These are phyloP conservation scores for Diplodia seriata DNA, from an alignment of 2,329 filamentous ascomycete genomes.

Conservation along the genomic window DNA sequence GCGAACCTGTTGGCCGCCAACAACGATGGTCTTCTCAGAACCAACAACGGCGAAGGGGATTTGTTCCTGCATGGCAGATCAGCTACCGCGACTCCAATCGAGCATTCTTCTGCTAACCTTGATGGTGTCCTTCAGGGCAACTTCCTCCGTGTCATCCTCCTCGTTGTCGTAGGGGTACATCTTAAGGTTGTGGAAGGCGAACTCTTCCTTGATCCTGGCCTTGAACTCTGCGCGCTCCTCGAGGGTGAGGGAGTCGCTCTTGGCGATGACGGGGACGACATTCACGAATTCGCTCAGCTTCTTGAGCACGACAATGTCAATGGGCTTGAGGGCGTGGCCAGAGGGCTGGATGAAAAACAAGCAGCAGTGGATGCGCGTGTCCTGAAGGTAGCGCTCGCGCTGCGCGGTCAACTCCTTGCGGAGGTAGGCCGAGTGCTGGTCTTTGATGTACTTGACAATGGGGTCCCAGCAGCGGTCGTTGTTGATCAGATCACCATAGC, in stretches of 20 bases:
- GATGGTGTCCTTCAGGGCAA: conserved; percentile 90
- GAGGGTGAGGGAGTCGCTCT: conserved; percentile 93
- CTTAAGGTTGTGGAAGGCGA: conserved; percentile 98
- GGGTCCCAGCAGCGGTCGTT: conserved; percentile 99
- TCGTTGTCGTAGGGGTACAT: conserved; percentile 99
- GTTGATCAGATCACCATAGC: conserved; percentile 98
- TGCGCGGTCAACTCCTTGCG: conserved; percentile 99
- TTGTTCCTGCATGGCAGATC: conserved; percentile 69
- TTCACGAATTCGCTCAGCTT: conserved; percentile 99
- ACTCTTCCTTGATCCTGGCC: conserved; percentile 98
- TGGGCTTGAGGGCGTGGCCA: conserved; percentile 97
- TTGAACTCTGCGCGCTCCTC: conserved; percentile 98
- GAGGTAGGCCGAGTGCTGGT: conserved; percentile 98
- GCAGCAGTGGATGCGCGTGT: conserved; percentile 99
- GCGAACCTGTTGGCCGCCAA: conserved; percentile 96
- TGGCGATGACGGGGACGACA: conserved; percentile 97
- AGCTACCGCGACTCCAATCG: neutral
- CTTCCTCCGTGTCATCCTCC: conserved; percentile 97
- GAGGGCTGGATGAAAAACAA: conserved; percentile 99
- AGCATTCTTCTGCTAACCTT: conserved; percentile 69
- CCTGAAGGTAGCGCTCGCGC: conserved; percentile 98
- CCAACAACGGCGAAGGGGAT: conserved; percentile 98
- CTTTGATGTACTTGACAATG: conserved; percentile 99
- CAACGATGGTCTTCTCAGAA: conserved; percentile 96
- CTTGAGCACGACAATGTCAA: conserved; percentile 99